These are phyloP conservation scores for Calonectria fujianensis DNA, from an alignment of 2,329 filamentous ascomycete genomes.

Conservation along the genomic window DNA sequence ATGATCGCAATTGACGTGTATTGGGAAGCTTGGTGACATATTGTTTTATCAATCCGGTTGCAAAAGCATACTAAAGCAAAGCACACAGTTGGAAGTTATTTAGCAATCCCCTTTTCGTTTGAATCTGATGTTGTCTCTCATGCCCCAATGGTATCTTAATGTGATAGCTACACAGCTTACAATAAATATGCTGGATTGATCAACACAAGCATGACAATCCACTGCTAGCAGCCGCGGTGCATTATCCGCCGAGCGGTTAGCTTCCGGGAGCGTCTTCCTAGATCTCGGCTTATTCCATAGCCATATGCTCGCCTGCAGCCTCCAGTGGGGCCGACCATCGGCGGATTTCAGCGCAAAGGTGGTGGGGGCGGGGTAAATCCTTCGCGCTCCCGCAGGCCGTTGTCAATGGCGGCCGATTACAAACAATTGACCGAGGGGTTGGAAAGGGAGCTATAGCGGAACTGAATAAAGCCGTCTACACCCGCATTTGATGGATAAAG, in stretches of 20 bases:
- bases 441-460: background rate
- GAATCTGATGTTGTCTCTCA: background rate
- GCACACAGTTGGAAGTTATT: background rate
- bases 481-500: constrained; percentile 14
- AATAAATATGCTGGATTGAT: background rate
- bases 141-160: background rate
- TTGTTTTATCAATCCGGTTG: background rate
- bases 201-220: background rate
- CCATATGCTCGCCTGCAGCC: background rate
- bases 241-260: constrained; percentile 2
- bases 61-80: background rate
- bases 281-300: constrained; percentile 8
- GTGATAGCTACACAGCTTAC: background rate
- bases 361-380: constrained; percentile 39
- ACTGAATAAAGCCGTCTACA: constrained; percentile 33
- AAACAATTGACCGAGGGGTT: constrained; percentile 24
- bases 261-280: background rate
- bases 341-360: constrained; percentile 29
- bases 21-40: background rate
- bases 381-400: background rate
- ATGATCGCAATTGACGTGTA: background rate
- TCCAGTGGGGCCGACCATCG: constrained; percentile 41
- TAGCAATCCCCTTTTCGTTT: background rate
- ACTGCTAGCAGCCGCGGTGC: background rate
- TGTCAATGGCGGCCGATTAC: constrained; percentile 6